A percentile compares a stretch with the other conserved stretches of the same genome.
Conservation (phyloP, 148 eudicot genomes). For the Rhododendron ferrugineum region DNA sequence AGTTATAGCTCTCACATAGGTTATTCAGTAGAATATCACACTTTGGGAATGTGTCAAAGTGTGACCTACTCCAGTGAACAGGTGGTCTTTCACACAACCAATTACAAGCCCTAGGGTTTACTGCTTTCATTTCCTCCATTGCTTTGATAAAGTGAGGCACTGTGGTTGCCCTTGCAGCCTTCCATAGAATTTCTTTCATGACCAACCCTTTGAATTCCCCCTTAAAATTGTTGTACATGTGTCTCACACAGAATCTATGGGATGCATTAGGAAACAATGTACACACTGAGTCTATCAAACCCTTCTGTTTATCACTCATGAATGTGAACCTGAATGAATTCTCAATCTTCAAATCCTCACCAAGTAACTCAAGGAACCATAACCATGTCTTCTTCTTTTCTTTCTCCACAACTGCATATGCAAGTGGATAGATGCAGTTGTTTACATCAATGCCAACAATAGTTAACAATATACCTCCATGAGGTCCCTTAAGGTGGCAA, state of each 20-base stretch:
- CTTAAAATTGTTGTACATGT: background rate
- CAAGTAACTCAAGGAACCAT: background rate
- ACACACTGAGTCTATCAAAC: background rate
- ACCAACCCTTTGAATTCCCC: background rate
- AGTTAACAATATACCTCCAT: background rate
- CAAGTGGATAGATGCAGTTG: background rate
- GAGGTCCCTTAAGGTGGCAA: background rate
- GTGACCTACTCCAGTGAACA: background rate
- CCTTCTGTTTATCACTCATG: background rate
- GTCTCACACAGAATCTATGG: background rate
- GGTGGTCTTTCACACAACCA: background rate
- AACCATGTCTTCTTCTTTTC: background rate
- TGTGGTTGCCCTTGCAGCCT: background rate
- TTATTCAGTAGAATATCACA: background rate
- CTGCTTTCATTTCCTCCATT: background rate
- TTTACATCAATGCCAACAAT: background rate
- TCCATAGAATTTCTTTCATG: background rate
- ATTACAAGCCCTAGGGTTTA: background rate
- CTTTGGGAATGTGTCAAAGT: background rate
- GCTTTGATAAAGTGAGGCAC: too few relatives aligned
- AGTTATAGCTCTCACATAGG: too few relatives aligned
- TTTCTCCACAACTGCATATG: background rate
- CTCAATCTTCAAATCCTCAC: background rate
- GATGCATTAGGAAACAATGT: background rate
- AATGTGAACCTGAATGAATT: background rate